These are phyloP conservation scores for Chalciporus sphaerocephalus DNA, from an alignment of 768 basidiomycete species.

Conservation along the genomic window DNA sequence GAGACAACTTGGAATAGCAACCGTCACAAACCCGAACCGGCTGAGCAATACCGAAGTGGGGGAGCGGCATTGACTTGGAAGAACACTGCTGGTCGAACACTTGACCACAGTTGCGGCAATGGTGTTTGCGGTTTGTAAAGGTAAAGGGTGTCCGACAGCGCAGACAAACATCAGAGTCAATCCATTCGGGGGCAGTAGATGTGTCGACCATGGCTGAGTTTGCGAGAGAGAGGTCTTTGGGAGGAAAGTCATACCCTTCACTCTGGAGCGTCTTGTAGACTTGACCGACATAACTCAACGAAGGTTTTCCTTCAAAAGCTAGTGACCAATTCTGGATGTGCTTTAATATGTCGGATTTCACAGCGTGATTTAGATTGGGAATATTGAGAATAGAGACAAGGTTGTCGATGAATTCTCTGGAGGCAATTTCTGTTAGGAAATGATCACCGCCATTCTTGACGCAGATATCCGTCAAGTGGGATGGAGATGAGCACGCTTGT, in stretches of 20 bases:
- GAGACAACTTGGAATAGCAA: constrained; percentile 74
- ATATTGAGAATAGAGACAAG: constrained; percentile 84
- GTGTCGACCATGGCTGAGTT: constrained; percentile 88
- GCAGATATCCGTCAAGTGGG: constrained; percentile 81
- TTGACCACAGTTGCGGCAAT: constrained; percentile 96
- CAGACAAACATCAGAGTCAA: constrained; percentile 91
- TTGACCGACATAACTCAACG: constrained; percentile 69
- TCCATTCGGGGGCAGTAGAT: constrained; percentile 92
- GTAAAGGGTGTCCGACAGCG: constrained; percentile 87
- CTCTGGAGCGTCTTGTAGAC: constrained; percentile 71
- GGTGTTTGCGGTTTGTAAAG: constrained; percentile 96
- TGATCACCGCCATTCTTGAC: constrained; percentile 97
- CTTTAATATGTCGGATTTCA: constrained; percentile 73
- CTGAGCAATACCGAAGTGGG: constrained; percentile 90
- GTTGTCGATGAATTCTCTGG: constrained; percentile 92
- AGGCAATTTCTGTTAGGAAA: constrained; percentile 79
- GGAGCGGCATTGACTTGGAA: constrained; percentile 75
- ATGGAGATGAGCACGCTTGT: constrained; percentile 2
- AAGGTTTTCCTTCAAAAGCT: constrained; percentile 78
- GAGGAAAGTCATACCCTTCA: constrained; percentile 86
- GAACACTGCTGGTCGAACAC: constrained; percentile 96
- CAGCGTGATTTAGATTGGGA: constrained; percentile 71
- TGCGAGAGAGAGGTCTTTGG: constrained; percentile 63
- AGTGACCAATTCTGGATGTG: constrained; percentile 92
- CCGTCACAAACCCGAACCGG: constrained; percentile 92